phyloP scores from a whole-genome alignment of 306 rosid species.

The Sindora glabra region DNA sequence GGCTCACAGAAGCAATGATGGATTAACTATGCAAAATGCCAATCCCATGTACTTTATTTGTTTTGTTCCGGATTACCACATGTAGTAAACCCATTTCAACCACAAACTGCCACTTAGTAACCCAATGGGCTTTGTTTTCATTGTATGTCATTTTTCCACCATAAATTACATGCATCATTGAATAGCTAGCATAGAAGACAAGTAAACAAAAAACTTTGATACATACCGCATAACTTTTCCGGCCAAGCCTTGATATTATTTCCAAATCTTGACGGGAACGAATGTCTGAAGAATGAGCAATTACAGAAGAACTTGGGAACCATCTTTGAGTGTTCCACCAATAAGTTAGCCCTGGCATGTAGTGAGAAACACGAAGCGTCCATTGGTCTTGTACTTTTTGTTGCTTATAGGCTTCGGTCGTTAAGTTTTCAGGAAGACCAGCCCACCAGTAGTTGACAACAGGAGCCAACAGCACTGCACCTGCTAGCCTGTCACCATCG shows the following conservation, averaged over 20 bases:
- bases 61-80: no score
- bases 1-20: no score
- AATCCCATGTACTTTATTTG: no score
- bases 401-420: constrained; percentile 37
- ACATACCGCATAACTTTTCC: constrained; percentile 20
- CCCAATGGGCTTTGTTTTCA: no score
- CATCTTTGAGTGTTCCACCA: constrained; percentile 92
- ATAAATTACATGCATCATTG: no score
- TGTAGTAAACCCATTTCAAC: no score
- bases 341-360: constrained; percentile 75
- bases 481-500: constrained; percentile 75
- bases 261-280: constrained; percentile 29
- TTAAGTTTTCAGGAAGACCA: constrained; percentile 62
- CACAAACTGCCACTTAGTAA: no score
- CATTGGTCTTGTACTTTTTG: constrained; percentile 50
- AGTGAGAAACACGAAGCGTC: constrained; percentile 66
- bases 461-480: constrained; percentile 67
- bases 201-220: no score
- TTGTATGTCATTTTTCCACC: no score
- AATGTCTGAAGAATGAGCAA: background rate
- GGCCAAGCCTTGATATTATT: background rate
- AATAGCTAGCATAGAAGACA: no score
- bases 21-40: no score
- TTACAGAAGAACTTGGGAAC: constrained; percentile 38
- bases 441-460: constrained; percentile 78